Base-by-base conservation (phyloP, 2,329 filamentous ascomycete genomes). In the Trichoderma citrinoviride region DNA sequence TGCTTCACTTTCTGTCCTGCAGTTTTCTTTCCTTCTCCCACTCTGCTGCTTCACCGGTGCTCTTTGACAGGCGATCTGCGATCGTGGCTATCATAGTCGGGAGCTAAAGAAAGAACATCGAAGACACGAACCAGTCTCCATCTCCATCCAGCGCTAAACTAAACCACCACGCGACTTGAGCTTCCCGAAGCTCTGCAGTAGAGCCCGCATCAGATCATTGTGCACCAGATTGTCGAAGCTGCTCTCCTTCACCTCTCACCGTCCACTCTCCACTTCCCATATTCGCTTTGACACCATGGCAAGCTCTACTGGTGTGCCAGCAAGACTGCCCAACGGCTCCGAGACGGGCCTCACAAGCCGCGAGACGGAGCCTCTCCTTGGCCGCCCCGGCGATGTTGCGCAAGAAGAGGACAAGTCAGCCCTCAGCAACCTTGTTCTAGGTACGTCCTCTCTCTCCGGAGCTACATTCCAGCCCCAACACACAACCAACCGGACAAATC, bases 351-450 rank as follows among this genome's bases (percentile, higher is more conserved):
- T 64, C 21, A 77, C 76, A 43, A 67, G 67, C 10, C 65, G 73
- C 49, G 79, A 81, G 69, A 74, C 72, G 27, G 79, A 81, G 68
- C 81, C 80, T 33, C 75, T 83, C 10, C 78, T 83, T 15, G 81
- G 81, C 46, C 80, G 82, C 56, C 83, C 87, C 49, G 91, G 91
- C 53, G 91, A 93, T 78, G 91, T 86, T 10, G 85, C 86, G 55
- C 92, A 96, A 79, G 79, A 80, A 65, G 84, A 89, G 43, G 83
- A 84, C 17, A 82, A 85, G 66, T 81, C 86, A 25, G 82, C 96
- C 61, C 80, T 85, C 67, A 81, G 83, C 70, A 97, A 97, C 72
- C 81, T 96, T 46, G 80, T 90, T 68, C 84, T 90, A 43, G 93
- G 93, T 94, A 81, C 2, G 44, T 62, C 40, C n/a, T 40, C n/a